A percentile compares a stretch with the other conserved stretches of the same genome.
phyloP scores from a whole-genome alignment of 2,329 filamentous ascomycete genomes.

The Xylaria sp. region DNA sequence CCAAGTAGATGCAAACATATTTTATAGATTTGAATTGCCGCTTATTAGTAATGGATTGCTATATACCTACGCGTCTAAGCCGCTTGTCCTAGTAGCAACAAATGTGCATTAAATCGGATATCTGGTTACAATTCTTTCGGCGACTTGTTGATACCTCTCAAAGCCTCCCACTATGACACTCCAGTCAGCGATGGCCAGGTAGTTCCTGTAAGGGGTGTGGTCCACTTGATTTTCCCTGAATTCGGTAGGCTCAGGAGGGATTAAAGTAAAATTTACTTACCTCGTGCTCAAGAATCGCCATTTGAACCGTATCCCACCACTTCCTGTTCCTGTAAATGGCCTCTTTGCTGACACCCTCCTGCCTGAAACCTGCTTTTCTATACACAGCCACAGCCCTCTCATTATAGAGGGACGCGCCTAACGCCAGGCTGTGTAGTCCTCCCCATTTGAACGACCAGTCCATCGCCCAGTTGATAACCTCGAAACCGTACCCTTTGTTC shows the following conservation, averaged over 20 bases:
- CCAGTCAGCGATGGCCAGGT: background rate
- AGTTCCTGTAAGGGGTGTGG: no score
- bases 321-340: conserved; percentile 55
- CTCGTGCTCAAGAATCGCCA: conserved; percentile 54
- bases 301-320: conserved; percentile 51
- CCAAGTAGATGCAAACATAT: no score
- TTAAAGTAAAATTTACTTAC: background rate
- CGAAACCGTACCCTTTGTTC: conserved; percentile 56
- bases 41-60: no score
- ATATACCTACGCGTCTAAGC: no score
- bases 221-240: background rate
- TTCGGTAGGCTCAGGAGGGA: background rate
- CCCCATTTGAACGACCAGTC: conserved; percentile 59
- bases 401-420: conserved; percentile 56
- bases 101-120: no score
- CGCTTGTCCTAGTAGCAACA: no score
- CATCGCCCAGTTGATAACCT: conserved; percentile 59
- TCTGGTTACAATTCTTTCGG: background rate
- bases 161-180: conserved; percentile 40
- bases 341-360: conserved; percentile 56
- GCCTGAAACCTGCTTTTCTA: conserved; percentile 56
- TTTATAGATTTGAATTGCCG: no score
- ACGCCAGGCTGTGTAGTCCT: conserved; percentile 56
- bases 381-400: conserved; percentile 56
- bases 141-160: conserved; percentile 7